Base-by-base conservation (phyloP, 1,284 basidiomycete species). In the Puccinia polysora region DNA sequence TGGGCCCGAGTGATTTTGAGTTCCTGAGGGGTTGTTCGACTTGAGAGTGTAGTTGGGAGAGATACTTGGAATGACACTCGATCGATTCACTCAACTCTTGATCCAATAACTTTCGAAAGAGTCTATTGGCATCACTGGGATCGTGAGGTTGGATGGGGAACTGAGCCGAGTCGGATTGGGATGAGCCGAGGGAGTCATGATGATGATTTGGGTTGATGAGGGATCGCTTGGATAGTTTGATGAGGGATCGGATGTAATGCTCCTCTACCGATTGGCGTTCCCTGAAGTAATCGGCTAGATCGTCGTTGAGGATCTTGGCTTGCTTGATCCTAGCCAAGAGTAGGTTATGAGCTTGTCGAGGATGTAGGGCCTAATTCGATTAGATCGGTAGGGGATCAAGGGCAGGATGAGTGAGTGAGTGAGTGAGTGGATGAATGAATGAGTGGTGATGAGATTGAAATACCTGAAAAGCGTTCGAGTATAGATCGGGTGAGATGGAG, bases 201-300 rank as follows among this genome's bases (percentile, higher is more conserved):
- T 38, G 34, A n/a, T 38, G n/a, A 7, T 55, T 55, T 34, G 52
- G 52, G 59, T 38, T 38, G 18, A 25, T 18, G 20, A 15, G 23
- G 10, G 64, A n/a, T 56, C 63, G 62, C 18, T 55, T 62, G 4
- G 79, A 76, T 36, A 84, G 76, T 76, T 83, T 84, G n/a, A 80
- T 75, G 23, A 85, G 79, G 25, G 80, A 77, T 34, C 81, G 80
- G n/a, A 82, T 80, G 75, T 84, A 84, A 36, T 78, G 75, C 18
- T 80, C 78, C 73, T 85, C 83, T 50, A 83, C 80, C 2, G 77
- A 76, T 0, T 81, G 78, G 25, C 83, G 79, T 52, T 84, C 83
- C 43, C 80, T 80, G 78, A 81, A 82, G 73, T 83, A 80, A 65
- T 83, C 81, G 30, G 82, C 81, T 20, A 83, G 76, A 0, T 78